Evolutionary conservation across 306 rosid genomes (phyloP), one percentile per base, ranked within the genome.

Genomic region (Senna tora): DNA sequence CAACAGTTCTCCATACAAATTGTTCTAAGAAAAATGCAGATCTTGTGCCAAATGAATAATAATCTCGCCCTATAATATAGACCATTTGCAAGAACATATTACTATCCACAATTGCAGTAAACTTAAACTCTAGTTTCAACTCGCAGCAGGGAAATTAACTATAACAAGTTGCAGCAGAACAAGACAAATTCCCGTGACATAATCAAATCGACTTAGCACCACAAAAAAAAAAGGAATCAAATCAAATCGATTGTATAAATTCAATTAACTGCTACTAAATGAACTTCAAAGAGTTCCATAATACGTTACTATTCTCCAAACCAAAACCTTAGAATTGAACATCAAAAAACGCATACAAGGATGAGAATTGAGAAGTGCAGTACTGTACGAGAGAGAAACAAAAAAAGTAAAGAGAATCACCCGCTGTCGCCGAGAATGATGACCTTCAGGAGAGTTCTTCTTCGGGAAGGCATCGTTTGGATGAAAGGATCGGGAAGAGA

Each of bases 361-460:
- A 58, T 14, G 21, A 58, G 65, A 58, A 32, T 32, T 14, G 21
- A 58, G 65, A 58, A 32, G 22, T 6, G 43, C 42, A 30, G 15
- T 3, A 30, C 3, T n/a, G 8, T 6, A n/a, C 4, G 12, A 38
- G 32, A 20, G 5, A 4, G 49, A 57, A 28, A 56, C 59, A 53
- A 67, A 51, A 46, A 61, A n/a, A n/a, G n/a, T 60, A 21, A 14
- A 32, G 70, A 65, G 5, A 50, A 88, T 6, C 53, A 95, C 99
- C 99, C 99, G 82, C 97, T 95, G 71, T 95, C 99, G 72, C 99
- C 99, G 80, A 94, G 99, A 87, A 94, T 94, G 84, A 94, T 94
- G 82, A 94, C 97, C 82, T 94, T 94, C 84, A 94, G 67, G 54
- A 94, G 96, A 67, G 99, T 91, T 84, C 99, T 94, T 85, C 99